Evolutionary conservation across 306 rosid species (phyloP), one percentile per base, ranked within the genome.

Genomic region (Lablab purpureus): DNA sequence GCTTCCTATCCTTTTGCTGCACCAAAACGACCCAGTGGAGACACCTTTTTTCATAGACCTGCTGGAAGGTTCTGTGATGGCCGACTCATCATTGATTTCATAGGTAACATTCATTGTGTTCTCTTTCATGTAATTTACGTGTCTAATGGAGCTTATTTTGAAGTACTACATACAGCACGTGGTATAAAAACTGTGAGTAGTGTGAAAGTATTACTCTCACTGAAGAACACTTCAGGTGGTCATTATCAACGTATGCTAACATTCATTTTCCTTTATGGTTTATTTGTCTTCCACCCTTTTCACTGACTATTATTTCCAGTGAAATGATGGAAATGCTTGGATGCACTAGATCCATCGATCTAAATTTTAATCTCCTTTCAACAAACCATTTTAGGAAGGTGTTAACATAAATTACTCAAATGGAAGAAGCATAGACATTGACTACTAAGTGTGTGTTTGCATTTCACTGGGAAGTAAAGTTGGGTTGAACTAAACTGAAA

Each of bases 21-120:
- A 54, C 60, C 60, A 54, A 54, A 21, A 54, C 10, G 76, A 3
- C 90, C 90, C 8, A 56, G 74, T 41, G 92, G 90, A n/a, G 85
- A 84, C 37, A 88, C 90, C 49, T 86, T n/a, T 66, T 84, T 88
- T 51, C 79, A 54, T 30, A 71, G n/a, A 51, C 85, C 88, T 17
- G 67, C 46, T 0, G 88, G 92, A 47, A 76, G 92, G 70, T 80
- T 49, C 65, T 82, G 76, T 0, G 88, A 88, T 74, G 90, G 88
- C 25, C 74, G 85, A 10, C 81, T 87, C 74, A 77, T 76, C 0
- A 32, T 86, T n/a, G 92, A 88, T 69, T 88, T 88, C 83, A 67
- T 86, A 0, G 88, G 91, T 84, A 36, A 11, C 18, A 5, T 67
- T 41, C 12, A 23, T 23, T 68, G 0, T 28, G 14, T 25, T 9